A percentile compares a stretch with the other conserved stretches of the same genome.
phyloP scores from a whole-genome alignment of 805 yeast genomes.

The Teunomyces stri region DNA sequence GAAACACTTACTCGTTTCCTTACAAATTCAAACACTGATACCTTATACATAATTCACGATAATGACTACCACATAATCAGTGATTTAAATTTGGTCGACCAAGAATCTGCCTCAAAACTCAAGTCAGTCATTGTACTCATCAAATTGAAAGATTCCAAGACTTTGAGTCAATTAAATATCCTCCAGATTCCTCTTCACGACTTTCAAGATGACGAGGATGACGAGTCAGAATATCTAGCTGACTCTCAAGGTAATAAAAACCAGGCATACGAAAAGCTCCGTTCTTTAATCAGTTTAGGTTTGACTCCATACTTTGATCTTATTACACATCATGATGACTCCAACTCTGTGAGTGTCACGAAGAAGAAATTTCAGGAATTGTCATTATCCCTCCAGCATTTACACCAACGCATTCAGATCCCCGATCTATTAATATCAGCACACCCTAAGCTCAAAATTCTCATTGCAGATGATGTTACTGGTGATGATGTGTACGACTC shows the following conservation, averaged over 20 bases:
- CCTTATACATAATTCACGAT: constrained; percentile 16
- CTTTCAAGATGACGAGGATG: constrained; percentile 4
- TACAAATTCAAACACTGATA: constrained; percentile 17
- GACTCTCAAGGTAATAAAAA: constrained; percentile 6
- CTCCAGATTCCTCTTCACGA: constrained; percentile 28
- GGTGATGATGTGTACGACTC: constrained; percentile 19
- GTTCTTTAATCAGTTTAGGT: constrained; percentile 59
- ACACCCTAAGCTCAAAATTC: constrained; percentile 46
- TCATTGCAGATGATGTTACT: constrained; percentile 13
- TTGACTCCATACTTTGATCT: constrained; percentile 69
- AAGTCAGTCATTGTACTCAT: constrained; percentile 37
- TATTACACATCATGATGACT: constrained; percentile 17
- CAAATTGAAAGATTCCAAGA: constrained; percentile 38
- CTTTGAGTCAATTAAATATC: constrained; percentile 31
- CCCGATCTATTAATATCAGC: constrained; percentile 58
- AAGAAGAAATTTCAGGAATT: constrained; percentile 68
- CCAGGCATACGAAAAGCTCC: constrained; percentile 49
- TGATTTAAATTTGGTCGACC: constrained; percentile 8
- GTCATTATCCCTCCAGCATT: constrained; percentile 60
- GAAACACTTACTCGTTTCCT: constrained; percentile 15
- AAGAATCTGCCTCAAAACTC: constrained; percentile 1
- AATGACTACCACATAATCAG: constrained; percentile 10
- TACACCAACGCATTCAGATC: constrained; percentile 63
- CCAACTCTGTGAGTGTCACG: constrained; percentile 35
- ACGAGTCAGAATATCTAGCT: neutral